A percentile compares a stretch with the other conserved stretches of the same genome.
phyloP scores from a whole-genome alignment of 2,329 filamentous ascomycete species.

The Stylonectria norvegica region DNA sequence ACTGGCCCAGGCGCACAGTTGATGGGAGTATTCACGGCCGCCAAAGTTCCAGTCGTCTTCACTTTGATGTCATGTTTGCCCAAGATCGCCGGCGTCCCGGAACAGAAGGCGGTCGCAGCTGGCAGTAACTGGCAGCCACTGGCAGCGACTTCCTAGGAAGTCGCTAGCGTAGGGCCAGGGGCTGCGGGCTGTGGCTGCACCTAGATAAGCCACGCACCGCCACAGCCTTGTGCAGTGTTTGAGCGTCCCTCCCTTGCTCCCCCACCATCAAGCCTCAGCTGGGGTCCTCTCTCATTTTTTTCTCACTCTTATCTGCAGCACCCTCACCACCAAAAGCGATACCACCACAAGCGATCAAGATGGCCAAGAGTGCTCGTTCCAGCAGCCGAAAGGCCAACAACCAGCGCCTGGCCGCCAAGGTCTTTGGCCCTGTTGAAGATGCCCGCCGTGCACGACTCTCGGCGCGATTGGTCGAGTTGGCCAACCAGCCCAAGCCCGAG shows the following conservation, averaged over 20 bases:
- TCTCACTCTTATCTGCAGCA: conserved; percentile 10
- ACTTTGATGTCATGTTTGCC: conserved; percentile 27
- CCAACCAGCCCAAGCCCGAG: conserved; percentile 69
- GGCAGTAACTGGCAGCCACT: conserved; percentile 14
- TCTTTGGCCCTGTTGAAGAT: conserved; percentile 79
- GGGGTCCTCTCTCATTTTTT: conserved; percentile 24
- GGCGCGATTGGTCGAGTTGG: conserved; percentile 78
- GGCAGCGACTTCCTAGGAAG: neutral
- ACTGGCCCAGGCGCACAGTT: no score
- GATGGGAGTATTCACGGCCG: no score
- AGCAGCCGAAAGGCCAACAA: conserved; percentile 82
- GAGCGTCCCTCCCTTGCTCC: conserved; percentile 1
- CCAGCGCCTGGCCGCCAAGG: conserved; percentile 69
- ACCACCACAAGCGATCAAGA: conserved; percentile 40
- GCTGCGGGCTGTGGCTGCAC: conserved; percentile 8
- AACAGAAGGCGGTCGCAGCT: conserved; percentile 22
- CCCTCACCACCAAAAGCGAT: conserved; percentile 10
- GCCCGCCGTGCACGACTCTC: conserved; percentile 80
- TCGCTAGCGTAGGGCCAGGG: no score
- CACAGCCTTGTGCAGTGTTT: conserved; percentile 12
- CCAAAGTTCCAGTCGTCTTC: no score
- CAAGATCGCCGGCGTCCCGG: conserved; percentile 8
- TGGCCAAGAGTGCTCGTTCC: conserved; percentile 85
- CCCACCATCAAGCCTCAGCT: conserved; percentile 3
- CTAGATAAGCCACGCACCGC: conserved; percentile 11